These are phyloP conservation scores for Daldinia caldariorum DNA, from an alignment of 495 filamentous ascomycete genomes.

Conservation along the genomic window DNA sequence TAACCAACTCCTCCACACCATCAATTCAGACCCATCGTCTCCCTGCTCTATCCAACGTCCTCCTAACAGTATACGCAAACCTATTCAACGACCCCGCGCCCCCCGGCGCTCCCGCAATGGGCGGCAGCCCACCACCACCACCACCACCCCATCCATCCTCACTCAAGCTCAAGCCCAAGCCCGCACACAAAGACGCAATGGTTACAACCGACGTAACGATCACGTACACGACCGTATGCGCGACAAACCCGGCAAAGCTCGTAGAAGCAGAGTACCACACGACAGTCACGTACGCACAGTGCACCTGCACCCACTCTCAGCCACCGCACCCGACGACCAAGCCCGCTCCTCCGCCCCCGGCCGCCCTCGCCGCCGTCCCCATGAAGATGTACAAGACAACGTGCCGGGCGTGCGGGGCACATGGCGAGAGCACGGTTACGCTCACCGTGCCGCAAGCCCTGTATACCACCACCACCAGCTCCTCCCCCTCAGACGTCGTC, in stretches of 20 bases:
- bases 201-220: slow-evolving; percentile 36
- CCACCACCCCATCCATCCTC: background rate
- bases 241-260: slow-evolving; percentile 37
- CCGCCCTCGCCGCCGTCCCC: slow-evolving; percentile 22
- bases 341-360: background rate
- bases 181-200: background rate
- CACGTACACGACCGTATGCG: slow-evolving; percentile 47
- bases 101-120: slow-evolving; percentile 36
- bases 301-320: slow-evolving; percentile 17
- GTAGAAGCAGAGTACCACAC: slow-evolving; percentile 34
- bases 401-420: slow-evolving; percentile 36
- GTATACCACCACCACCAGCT: background rate
- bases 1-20: background rate
- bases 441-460: slow-evolving; percentile 34
- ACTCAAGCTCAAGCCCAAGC: background rate
- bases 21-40: slow-evolving; percentile 2
- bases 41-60: background rate
- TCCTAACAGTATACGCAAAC: slow-evolving; percentile 41
- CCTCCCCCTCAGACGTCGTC: slow-evolving; percentile 6
- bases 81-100: slow-evolving; percentile 20
- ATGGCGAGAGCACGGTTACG: slow-evolving; percentile 42
- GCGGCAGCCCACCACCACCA: background rate
- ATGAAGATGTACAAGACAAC: slow-evolving; percentile 36
- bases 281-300: slow-evolving; percentile 28
- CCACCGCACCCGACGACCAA: background rate